Evolutionary conservation across 1,284 basidiomycete genomes (phyloP), one percentile per base, ranked within the genome.

Genomic region (Polyporus tsugae): DNA sequence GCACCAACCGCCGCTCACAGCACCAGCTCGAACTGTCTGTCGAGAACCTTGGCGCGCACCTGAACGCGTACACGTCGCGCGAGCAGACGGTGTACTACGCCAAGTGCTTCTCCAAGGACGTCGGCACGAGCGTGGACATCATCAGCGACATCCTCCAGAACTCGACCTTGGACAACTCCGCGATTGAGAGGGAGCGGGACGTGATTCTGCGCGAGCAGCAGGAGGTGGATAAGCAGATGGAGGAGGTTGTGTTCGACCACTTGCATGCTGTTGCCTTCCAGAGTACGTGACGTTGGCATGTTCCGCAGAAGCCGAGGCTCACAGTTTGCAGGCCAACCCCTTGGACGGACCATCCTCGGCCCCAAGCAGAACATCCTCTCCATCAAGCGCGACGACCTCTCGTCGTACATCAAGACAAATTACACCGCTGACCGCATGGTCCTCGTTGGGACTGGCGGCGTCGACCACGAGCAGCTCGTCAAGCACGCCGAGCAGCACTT

Each of bases 41-140:
- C 60, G 97, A 99, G 85, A 98, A 98, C 85, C 87, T 99, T 71
- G 98, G 98, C 75, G 96, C 97, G 49, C 97, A 99, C 82, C 85
- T 99, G 70, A 99, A 99, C 81, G 97, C 98, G 65, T 99, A 99
- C 86, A 99, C 97, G 22, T 98, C 97, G 55, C 91, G 97, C 74
- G 97, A 99, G 84, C 97, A 99, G 84, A 99, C 98, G 39, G 97
- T 99, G 72, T 99, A 99, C 87, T 99, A 99, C 81, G 97, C 97
- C 79, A 99, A 99, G 89, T 93, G 95, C 79, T 99, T 99, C 91
- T 90, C 94, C 81, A 94, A 97, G 86, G 98, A 99, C 80, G 95
- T 99, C 25, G 89, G 91, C 41, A 88, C 89, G 69, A 91, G 95
- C 39, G 96, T 99, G 70, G 96, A 98, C 83, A 98, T 99, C 84